These are phyloP conservation scores for Conringia planisiliqua DNA, from an alignment of 345 rosid genomes.

Conservation along the genomic window DNA sequence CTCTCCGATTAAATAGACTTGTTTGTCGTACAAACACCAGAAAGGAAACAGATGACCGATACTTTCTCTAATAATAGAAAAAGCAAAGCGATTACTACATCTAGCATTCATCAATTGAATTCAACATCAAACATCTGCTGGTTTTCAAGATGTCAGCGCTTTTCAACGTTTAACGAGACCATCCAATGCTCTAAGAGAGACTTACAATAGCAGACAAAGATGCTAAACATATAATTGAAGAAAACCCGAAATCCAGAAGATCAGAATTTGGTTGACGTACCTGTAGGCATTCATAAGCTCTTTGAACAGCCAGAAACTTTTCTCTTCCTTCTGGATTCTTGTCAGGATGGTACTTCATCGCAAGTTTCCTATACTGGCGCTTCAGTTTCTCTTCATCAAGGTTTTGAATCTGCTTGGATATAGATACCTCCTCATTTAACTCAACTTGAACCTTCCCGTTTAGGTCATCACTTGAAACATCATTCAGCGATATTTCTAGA, in stretches of 20 bases:
- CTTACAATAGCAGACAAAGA: not conserved
- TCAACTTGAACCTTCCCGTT: conserved; percentile 40
- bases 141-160: not conserved
- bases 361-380: conserved; percentile 99
- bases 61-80: not conserved
- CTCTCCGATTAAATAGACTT: not conserved
- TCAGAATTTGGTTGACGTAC: conserved; percentile 36
- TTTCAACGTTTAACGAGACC: not conserved
- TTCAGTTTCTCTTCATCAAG: conserved; percentile 98
- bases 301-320: conserved; percentile 95
- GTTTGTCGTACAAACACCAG: not conserved
- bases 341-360: conserved; percentile 99
- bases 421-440: conserved; percentile 48
- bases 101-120: conserved; percentile 18
- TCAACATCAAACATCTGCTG: not conserved
- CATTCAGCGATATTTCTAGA: conserved; percentile 83
- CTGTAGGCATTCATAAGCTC: conserved; percentile 98
- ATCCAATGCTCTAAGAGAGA: conserved; percentile 12
- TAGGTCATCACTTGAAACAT: conserved; percentile 55
- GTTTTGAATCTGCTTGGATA: conserved; percentile 89
- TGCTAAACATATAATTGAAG: not conserved
- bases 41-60: not conserved
- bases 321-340: conserved; percentile 99
- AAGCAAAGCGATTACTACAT: conserved; percentile 1
- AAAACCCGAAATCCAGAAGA: not conserved